These are phyloP conservation scores for Saccharomyces hybrid DNA, from an alignment of 1,139 yeast genomes.

Conservation along the genomic window DNA sequence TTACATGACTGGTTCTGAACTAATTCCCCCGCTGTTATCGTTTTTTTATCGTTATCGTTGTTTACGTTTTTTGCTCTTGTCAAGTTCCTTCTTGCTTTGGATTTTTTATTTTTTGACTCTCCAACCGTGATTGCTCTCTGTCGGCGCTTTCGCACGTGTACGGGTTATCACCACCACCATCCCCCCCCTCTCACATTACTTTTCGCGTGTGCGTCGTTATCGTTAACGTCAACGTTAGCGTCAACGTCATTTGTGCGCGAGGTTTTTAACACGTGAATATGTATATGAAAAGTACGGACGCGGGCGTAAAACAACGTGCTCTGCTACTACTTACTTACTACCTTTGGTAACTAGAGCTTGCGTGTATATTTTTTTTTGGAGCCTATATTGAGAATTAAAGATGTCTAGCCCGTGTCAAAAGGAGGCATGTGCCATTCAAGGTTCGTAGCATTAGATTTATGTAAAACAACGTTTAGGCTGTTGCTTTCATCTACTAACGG, in stretches of 20 bases:
- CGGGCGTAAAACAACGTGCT: background rate
- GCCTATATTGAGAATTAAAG: background rate
- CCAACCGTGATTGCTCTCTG: background rate
- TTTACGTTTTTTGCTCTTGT: background rate
- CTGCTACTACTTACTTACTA: background rate
- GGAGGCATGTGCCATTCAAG: conserved; percentile 63
- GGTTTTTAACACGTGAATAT: background rate
- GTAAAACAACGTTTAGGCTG: background rate
- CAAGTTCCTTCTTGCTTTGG: background rate
- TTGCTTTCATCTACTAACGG: background rate
- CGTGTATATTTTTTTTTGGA: background rate
- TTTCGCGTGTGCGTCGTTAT: background rate
- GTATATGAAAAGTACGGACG: background rate
- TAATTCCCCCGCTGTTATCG: too few relatives aligned
- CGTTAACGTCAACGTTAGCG: background rate
- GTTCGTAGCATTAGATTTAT: conserved; percentile 27
- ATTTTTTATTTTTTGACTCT: background rate
- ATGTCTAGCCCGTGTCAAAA: conserved; percentile 45
- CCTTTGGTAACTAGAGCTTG: background rate
- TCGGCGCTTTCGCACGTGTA: background rate
- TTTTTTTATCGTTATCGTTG: background rate
- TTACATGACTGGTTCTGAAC: background rate
- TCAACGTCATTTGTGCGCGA: background rate
- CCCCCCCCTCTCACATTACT: background rate
- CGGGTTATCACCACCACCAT: background rate